A percentile compares a stretch with the other conserved stretches of the same genome.
Conservation (phyloP, 148 eudicot species). For the Rheum nobile region DNA sequence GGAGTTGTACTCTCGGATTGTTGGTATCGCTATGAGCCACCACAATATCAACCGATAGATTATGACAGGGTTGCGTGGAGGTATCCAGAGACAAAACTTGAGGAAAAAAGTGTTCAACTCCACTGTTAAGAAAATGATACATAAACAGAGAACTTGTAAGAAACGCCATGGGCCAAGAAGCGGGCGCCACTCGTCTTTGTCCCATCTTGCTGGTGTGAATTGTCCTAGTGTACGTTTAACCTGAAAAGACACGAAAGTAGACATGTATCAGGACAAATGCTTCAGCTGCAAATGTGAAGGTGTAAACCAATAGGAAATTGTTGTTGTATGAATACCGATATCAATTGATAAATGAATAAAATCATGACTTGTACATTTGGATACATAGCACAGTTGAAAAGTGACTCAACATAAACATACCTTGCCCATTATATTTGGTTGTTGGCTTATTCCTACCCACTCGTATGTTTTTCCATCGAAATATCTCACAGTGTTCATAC, state of each 20-base stretch:
- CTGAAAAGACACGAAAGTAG: constrained; percentile 25
- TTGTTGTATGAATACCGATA: neutral
- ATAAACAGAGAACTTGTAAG: constrained; percentile 75
- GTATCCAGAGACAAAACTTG: constrained; percentile 96
- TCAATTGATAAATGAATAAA: neutral
- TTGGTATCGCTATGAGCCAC: constrained; percentile 98
- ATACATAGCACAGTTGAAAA: too few relatives aligned
- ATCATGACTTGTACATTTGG: neutral
- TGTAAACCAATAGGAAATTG: neutral
- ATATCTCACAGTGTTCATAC: constrained; percentile 91
- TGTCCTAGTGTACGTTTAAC: constrained; percentile 86
- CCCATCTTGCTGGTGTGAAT: constrained; percentile 98
- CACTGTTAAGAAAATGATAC: constrained; percentile 79
- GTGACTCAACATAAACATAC: constrained; percentile 21
- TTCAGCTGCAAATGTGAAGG: neutral
- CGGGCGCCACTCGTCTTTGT: constrained; percentile 98
- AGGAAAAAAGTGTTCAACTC: constrained; percentile 95
- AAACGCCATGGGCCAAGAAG: constrained; percentile 95
- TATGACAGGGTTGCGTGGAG: constrained; percentile 85
- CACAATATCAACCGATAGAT: constrained; percentile 78
- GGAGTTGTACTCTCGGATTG: constrained; percentile 92
- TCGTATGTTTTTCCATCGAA: constrained; percentile 95
- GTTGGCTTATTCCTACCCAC: constrained; percentile 98
- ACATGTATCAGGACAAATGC: neutral
- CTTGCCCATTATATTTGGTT: constrained; percentile 89